These are phyloP conservation scores for Quercus wislizeni DNA, from an alignment of 306 rosid species.

Conservation along the genomic window DNA sequence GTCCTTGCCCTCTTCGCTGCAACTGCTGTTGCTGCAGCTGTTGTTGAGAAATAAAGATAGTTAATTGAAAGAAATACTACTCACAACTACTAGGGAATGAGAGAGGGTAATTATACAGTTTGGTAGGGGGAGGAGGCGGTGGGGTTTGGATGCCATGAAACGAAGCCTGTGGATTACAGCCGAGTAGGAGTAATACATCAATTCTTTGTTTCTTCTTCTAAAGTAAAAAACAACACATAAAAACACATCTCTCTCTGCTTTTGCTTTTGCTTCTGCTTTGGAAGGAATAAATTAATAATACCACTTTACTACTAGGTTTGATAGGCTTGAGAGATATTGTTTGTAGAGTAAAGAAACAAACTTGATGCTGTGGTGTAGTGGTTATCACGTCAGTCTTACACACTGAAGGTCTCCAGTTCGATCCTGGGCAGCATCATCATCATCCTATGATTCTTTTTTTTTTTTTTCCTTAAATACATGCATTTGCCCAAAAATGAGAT, in stretches of 20 bases:
- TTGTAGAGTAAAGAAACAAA: no score
- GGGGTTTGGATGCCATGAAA: slow-evolving; percentile 62
- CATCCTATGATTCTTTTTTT: not conserved
- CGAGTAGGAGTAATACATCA: slow-evolving; percentile 33
- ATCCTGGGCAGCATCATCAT: not conserved
- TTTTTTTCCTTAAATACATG: no score
- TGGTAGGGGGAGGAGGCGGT: slow-evolving; percentile 32
- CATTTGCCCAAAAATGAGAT: no score
- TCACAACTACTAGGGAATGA: not conserved
- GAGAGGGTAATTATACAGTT: not conserved
- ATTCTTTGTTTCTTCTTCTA: not conserved
- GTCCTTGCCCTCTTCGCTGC: slow-evolving; percentile 56
- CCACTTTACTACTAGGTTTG: no score
- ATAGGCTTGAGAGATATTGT: no score
- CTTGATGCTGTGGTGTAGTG: not conserved
- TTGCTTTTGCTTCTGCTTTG: no score
- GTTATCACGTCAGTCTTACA: not conserved
- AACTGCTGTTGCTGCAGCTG: slow-evolving; percentile 31
- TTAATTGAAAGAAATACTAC: not conserved
- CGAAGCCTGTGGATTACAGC: slow-evolving; percentile 26
- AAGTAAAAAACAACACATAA: no score
- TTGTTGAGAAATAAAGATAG: not conserved
- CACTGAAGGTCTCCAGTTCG: not conserved
- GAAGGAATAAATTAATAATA: no score
- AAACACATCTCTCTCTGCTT: no score